These are phyloP conservation scores for Cynara cardunculus DNA, from an alignment of 129 eudicot genomes.

Conservation along the genomic window DNA sequence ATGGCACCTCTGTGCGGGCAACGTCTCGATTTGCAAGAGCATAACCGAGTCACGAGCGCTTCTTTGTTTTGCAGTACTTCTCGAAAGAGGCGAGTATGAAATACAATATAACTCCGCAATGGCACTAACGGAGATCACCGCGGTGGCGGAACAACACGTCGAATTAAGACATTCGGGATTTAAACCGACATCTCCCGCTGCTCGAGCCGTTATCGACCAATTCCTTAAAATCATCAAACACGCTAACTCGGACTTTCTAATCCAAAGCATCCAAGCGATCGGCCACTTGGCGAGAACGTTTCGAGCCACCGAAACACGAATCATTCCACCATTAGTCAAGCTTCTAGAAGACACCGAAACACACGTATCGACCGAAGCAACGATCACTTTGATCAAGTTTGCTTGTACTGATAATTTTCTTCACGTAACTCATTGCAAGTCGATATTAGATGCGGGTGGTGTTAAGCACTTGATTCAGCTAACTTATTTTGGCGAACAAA, in stretches of 20 bases:
- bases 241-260: constrained; percentile 38
- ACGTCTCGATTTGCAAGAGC: constrained; percentile 41
- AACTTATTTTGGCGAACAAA: constrained; percentile 53
- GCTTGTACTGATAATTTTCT: constrained; percentile 53
- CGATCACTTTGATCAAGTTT: constrained; percentile 43
- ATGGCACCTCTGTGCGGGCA: constrained; percentile 48
- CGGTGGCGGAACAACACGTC: constrained; percentile 48
- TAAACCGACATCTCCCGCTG: constrained; percentile 67
- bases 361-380: constrained; percentile 40
- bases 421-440: constrained; percentile 42
- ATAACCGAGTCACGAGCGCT: constrained; percentile 62
- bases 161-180: constrained; percentile 48
- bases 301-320: constrained; percentile 57
- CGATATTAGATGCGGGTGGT: constrained; percentile 48
- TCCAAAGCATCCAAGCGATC: constrained; percentile 39
- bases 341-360: constrained; percentile 53
- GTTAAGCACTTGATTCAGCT: constrained; percentile 47
- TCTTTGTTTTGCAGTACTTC: constrained; percentile 49
- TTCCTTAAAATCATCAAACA: constrained; percentile 37
- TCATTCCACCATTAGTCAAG: constrained; percentile 43
- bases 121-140: constrained; percentile 56
- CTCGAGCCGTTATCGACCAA: constrained; percentile 58
- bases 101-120: constrained; percentile 50
- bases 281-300: constrained; percentile 61
- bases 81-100: constrained; percentile 54